Evolutionary conservation across 345 rosid species (phyloP), one percentile per base, ranked within the genome.

Genomic region (Dovyalis caffra): DNA sequence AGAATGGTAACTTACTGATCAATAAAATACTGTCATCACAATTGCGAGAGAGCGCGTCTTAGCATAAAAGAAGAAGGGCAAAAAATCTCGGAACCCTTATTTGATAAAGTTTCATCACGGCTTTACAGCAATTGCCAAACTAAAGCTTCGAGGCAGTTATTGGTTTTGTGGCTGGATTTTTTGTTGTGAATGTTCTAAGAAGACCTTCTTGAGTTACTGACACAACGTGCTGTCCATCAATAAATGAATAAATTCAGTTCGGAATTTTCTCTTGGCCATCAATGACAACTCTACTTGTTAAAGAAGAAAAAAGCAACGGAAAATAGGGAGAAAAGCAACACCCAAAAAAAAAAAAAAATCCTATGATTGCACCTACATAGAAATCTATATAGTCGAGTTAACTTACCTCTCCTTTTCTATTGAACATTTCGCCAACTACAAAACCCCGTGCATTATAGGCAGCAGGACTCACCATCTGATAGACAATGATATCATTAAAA

Each of bases 121-220:
- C 64, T 34, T 35, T 25, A 58, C 53, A 57, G 47, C 26, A 21
- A 16, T 53, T 15, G 9, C 74, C 14, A 10, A 25, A n/a, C 23
- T 14, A 95, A 29, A 95, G 87, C 88, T 90, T 95, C 9, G 99
- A 90, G 31, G 76, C 61, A 35, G 83, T 26, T 1, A 86, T 47
- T 0, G 47, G 47, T 11, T 43, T 43, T 43, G 16, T 43, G 47
- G 47, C 18, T 5, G 85, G 83, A 32, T 74, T 78, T 6, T 84
- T 87, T 68, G 74, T 26, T 67, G 76, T 78, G 70, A 80, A 84
- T 75, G 74, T 81, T 84, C 97, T 86, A 64, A 90, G 76, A 57
- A 93, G 84, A n/a, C 92, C 95, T 82, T 95, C 98, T 84, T 95
- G 99, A 49, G 86, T 81, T 69, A 89, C 29, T 0, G 98, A 83